Base-by-base conservation (phyloP, 805 yeast species). In the Wickerhamomyces ciferrii region DNA sequence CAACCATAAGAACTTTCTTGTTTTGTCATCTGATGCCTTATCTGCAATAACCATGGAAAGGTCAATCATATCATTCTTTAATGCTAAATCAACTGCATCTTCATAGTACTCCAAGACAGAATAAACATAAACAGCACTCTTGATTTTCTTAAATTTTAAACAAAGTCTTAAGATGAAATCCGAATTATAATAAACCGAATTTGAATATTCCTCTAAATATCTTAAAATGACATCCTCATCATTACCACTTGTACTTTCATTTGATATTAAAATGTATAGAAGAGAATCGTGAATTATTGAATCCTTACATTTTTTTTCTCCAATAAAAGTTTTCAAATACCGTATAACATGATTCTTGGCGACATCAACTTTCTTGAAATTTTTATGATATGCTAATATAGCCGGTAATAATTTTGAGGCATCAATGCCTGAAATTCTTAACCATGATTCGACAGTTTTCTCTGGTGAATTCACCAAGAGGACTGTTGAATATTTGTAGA, bases 101-200 rank as follows among this genome's bases (percentile, higher is more conserved):
- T 89, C 96, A 58, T 75, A 87, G 41, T 86, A 71, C 4, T 74
- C 78, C 63, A 88, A 65, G 43, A 78, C 70, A 1, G 94, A 78
- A 54, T 85, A 81, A n/a, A 94, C 74, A 48, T 77, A 74, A 10
- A 89, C 80, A 1, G 96, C 90, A 1, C 91, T 76, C 49, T 78
- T 78, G 43, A 73, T 69, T 48, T 78, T 80, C 11, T 76, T 62
- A 57, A 76, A 75, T 46, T 74, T 76, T 43, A 86, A 71, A 54
- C 96, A 86, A 27, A 90, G 61, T 46, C 97, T 70, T 29, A 94
- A 62, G 4, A 91, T 76, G 54, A 86, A 87, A 53, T 87, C 89
- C 2, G 81, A 67, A 58, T 91, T 95, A 57, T 78, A 87, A 20
- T 59, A 61, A 18, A 76, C 61, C 21, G 70, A 55, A 4, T 58